Evolutionary conservation across 2,329 filamentous ascomycete species (phyloP).

Genomic region (Gaeumannomyces tritici): DNA sequence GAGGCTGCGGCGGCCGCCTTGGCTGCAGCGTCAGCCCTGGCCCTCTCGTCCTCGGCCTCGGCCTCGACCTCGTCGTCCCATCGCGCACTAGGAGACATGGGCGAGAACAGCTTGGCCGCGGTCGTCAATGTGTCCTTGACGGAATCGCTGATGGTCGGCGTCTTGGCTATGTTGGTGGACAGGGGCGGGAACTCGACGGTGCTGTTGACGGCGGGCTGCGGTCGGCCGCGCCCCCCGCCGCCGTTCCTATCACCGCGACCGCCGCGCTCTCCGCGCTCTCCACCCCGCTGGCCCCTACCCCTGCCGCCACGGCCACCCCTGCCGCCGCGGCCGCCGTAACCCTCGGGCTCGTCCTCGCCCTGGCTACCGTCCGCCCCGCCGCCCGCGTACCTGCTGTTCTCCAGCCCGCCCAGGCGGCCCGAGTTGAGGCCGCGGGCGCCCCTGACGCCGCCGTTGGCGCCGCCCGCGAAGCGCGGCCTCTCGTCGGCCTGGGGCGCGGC

Average conservation of each 20-base stretch:
- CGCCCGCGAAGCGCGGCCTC: constrained; percentile 21
- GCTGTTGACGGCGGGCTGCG: constrained; percentile 4
- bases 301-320: constrained; percentile 20
- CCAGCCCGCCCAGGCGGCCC: constrained; percentile 2
- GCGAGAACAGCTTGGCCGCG: constrained; percentile 16
- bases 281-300: constrained; percentile 20
- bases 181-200: constrained; percentile 5
- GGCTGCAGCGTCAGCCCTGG: constrained; percentile 1
- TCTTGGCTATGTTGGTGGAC: constrained; percentile 3
- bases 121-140: constrained; percentile 6
- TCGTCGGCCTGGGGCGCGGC: constrained; percentile 24
- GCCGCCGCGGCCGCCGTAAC: constrained; percentile 6
- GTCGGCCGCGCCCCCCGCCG: background rate
- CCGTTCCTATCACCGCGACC: constrained; percentile 8
- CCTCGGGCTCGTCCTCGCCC: background rate
- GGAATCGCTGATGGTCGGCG: background rate
- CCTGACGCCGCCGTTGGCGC: constrained; percentile 8
- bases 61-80: constrained; percentile 53
- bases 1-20: background rate
- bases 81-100: constrained; percentile 24
- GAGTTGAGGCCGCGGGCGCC: constrained; percentile 5
- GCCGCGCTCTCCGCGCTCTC: constrained; percentile 18
- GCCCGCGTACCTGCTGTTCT: constrained; percentile 1
- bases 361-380: background rate
- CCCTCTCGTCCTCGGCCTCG: constrained; percentile 31